Evolutionary conservation across 2,329 filamentous ascomycete genomes (phyloP).

Genomic region (Fusarium kyushuense): DNA sequence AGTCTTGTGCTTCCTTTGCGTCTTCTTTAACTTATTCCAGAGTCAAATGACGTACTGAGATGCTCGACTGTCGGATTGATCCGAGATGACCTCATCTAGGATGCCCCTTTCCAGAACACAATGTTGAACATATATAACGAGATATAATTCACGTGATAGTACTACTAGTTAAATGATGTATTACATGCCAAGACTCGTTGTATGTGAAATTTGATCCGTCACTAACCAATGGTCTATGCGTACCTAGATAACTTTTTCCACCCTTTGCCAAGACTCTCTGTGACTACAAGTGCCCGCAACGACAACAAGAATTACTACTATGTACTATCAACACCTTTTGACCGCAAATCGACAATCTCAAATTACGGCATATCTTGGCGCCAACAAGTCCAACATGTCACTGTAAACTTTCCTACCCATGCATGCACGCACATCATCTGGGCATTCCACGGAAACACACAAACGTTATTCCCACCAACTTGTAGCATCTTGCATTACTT

Average conservation of each 20-base stretch:
- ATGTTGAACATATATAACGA: too few species aligned
- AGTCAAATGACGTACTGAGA: conserved; percentile 11
- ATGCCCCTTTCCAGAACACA: neutral
- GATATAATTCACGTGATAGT: neutral
- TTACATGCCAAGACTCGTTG: conserved; percentile 12
- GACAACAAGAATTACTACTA: neutral
- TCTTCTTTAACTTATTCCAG: neutral
- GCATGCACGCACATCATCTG: conserved; percentile 19
- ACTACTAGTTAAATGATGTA: neutral
- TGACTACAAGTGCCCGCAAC: neutral
- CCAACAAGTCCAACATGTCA: neutral
- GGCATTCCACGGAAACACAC: neutral
- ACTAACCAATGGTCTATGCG: conserved; percentile 8
- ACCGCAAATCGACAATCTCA: conserved; percentile 7
- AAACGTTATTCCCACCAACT: conserved; percentile 2
- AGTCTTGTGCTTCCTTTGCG: conserved; percentile 11
- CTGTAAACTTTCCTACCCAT: neutral
- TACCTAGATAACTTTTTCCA: neutral
- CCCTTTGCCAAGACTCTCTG: conserved; percentile 19
- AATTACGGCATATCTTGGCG: neutral
- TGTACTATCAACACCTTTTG: neutral
- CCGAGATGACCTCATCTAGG: conserved; percentile 29
- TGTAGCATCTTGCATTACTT: neutral
- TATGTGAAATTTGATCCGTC: neutral
- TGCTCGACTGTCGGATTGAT: conserved; percentile 1